Conservation (phyloP, 108 stramenopile genomes). For the Nitzschia inconspicua region DNA sequence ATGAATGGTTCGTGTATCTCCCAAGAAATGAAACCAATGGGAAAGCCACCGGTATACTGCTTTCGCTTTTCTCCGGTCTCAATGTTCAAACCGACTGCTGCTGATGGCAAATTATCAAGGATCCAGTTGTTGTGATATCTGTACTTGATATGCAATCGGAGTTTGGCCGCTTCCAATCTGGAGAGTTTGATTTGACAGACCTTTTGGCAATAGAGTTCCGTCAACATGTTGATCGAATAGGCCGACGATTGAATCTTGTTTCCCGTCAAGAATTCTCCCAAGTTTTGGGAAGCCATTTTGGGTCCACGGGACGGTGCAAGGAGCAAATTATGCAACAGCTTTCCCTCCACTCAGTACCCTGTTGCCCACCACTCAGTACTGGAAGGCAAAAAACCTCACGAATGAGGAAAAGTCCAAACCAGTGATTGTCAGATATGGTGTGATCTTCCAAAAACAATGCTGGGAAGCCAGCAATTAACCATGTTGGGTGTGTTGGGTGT, state of each 20-base stretch:
- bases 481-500: too few relatives aligned
- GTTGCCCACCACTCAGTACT: too few relatives aligned
- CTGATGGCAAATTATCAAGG: slow-evolving; percentile 98
- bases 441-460: too few relatives aligned
- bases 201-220: slow-evolving; percentile 77
- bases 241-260: slow-evolving; percentile 97
- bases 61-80: slow-evolving; percentile 44
- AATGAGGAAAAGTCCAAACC: too few relatives aligned
- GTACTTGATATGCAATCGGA: slow-evolving; percentile 75
- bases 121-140: slow-evolving; percentile 99
- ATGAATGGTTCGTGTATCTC: slow-evolving; percentile 70
- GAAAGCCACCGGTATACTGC: slow-evolving; percentile 91
- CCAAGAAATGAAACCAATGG: slow-evolving; percentile 78
- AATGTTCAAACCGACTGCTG: slow-evolving; percentile 52
- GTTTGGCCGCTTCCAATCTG: slow-evolving; percentile 52
- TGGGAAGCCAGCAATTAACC: too few relatives aligned
- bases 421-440: too few relatives aligned
- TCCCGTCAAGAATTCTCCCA: slow-evolving; percentile 94
- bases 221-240: slow-evolving; percentile 87
- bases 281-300: slow-evolving; percentile 81
- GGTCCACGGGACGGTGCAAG: slow-evolving; percentile 87
- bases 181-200: slow-evolving; percentile 62
- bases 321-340: too few relatives aligned
- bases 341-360: too few relatives aligned
- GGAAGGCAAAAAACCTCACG: too few relatives aligned